Conservation (phyloP, 2,329 filamentous ascomycete species). For the Delphinella strobiligena region DNA sequence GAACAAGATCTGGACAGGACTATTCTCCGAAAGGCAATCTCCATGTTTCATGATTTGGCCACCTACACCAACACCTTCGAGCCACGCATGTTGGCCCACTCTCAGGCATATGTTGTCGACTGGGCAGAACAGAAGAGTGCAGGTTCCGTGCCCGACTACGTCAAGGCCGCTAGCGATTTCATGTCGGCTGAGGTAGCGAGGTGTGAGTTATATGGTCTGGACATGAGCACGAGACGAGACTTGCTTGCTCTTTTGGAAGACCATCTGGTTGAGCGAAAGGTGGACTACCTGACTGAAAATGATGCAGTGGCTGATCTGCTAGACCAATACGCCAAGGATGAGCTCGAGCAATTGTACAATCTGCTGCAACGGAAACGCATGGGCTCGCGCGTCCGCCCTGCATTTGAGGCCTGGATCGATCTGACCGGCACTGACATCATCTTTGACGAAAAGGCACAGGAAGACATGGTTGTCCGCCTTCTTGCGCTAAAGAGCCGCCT, state of each 20-base stretch:
- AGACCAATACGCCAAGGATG: conserved; percentile 53
- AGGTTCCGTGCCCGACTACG: conserved; percentile 61
- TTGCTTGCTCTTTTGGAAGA: conserved; percentile 63
- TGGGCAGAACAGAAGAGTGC: conserved; percentile 58
- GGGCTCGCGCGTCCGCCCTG: conserved; percentile 54
- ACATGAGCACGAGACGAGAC: conserved; percentile 68
- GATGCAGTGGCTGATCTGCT: conserved; percentile 61
- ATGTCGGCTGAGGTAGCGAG: conserved; percentile 61
- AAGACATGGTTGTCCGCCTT: conserved; percentile 77
- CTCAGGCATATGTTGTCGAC: conserved; percentile 53
- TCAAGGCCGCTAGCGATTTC: conserved; percentile 54
- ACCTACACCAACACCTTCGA: conserved; percentile 58
- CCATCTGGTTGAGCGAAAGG: conserved; percentile 57
- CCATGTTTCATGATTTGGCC: conserved; percentile 7
- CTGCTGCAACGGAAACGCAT: conserved; percentile 62
- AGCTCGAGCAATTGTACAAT: conserved; percentile 65
- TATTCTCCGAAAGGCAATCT: conserved; percentile 57
- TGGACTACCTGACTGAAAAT: conserved; percentile 30
- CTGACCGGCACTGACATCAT: conserved; percentile 65
- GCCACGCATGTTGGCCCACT: conserved; percentile 55
- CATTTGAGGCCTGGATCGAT: conserved; percentile 72
- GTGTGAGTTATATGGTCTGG: conserved; percentile 71
- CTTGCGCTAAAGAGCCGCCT: conserved; percentile 69
- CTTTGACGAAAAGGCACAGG: conserved; percentile 62
- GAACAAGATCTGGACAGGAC: conserved; percentile 46